Conservation (phyloP, 2,329 filamentous ascomycete species). For the Apiospora malaysiana region DNA sequence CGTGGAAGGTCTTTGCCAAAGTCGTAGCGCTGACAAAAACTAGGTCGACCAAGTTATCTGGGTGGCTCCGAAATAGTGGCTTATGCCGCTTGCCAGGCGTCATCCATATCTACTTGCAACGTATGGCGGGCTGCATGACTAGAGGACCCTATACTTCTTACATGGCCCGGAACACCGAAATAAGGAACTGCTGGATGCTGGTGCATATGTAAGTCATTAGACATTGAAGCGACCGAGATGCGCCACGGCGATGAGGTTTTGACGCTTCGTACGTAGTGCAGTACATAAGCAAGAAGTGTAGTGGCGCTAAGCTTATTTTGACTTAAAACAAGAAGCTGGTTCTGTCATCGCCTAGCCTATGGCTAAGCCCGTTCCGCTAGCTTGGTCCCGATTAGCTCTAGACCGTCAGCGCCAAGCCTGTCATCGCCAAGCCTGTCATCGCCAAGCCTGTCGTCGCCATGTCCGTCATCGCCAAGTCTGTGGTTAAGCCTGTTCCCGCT, state of each 20-base stretch:
- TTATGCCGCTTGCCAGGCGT: not conserved
- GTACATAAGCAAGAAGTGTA: not conserved
- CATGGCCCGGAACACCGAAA: not conserved
- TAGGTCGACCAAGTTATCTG: not conserved
- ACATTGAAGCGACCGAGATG: not conserved
- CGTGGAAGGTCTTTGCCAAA: not conserved
- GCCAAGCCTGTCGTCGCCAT: not conserved
- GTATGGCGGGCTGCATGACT: not conserved
- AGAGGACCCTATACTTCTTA: not conserved
- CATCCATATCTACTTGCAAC: not conserved
- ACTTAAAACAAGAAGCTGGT: not conserved
- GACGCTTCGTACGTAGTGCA: not conserved
- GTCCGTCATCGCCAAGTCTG: too few relatives aligned
- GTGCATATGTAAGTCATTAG: not conserved
- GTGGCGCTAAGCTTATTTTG: not conserved
- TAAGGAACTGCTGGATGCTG: too few relatives aligned
- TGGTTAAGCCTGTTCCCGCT: not conserved
- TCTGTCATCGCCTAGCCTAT: too few relatives aligned
- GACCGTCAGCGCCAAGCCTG: too few relatives aligned
- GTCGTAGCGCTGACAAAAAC: not conserved
- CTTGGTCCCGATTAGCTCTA: too few relatives aligned
- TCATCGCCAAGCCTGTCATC: too few relatives aligned
- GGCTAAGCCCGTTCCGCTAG: too few relatives aligned
- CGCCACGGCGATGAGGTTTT: not conserved
- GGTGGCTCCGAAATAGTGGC: not conserved